A percentile compares a stretch with the other conserved stretches of the same genome.
These are phyloP conservation scores for Cyberlindnera bimundalis DNA, from an alignment of 805 yeast genomes.

Conservation along the genomic window DNA sequence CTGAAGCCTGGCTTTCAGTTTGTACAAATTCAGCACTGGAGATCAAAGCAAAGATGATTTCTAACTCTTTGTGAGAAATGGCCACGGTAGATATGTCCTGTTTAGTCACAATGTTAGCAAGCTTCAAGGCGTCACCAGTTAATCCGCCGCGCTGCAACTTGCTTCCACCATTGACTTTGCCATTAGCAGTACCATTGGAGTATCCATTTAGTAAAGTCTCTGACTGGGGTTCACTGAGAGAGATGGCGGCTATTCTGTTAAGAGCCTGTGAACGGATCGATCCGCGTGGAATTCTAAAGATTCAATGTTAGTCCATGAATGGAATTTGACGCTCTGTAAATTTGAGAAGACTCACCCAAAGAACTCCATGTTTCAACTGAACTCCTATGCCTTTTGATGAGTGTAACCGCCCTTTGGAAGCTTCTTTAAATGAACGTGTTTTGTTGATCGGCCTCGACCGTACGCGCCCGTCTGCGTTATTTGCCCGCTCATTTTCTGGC, in stretches of 20 bases:
- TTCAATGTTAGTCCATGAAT: constrained; percentile 3
- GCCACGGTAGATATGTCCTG: constrained; percentile 24
- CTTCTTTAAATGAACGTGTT: too few species aligned
- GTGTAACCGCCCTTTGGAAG: too few species aligned
- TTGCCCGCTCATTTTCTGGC: too few species aligned
- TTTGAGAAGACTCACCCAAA: constrained; percentile 16
- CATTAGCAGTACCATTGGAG: constrained; percentile 8
- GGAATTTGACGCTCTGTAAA: neutral
- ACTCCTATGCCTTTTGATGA: too few species aligned
- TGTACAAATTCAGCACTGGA: constrained; percentile 25
- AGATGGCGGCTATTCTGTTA: constrained; percentile 23
- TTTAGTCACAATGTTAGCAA: constrained; percentile 16
- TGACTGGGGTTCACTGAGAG: constrained; percentile 10
- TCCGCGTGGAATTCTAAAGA: constrained; percentile 25
- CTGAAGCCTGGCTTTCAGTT: constrained; percentile 36
- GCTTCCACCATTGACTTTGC: too few species aligned
- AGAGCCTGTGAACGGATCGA: constrained; percentile 27
- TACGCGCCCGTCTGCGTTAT: too few species aligned
- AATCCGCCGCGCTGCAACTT: neutral
- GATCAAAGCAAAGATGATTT: constrained; percentile 49
- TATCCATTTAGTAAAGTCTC: constrained; percentile 11
- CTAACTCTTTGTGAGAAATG: constrained; percentile 47
- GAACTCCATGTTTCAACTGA: constrained; percentile 2
- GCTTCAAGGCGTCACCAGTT: constrained; percentile 20
- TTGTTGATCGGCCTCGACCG: too few species aligned